phyloP scores from a whole-genome alignment of 169 alveolate genomes.

The Plasmodium coatneyi region DNA sequence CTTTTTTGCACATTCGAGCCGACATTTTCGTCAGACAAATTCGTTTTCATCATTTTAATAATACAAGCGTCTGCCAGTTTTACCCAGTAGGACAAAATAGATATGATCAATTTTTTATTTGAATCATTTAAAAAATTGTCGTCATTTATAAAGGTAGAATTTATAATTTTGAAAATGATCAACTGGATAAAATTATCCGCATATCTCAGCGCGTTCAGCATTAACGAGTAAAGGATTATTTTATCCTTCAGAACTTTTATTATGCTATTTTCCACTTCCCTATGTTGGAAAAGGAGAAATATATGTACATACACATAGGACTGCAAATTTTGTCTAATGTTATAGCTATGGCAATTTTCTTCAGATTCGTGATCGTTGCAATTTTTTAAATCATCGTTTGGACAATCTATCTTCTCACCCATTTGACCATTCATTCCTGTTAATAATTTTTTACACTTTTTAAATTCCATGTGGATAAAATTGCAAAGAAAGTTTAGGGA shows the following conservation, averaged over 20 bases:
- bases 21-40: not conserved
- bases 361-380: not conserved
- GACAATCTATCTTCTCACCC: not conserved
- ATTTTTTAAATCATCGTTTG: not conserved
- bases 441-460: conserved; percentile 18
- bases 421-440: not conserved
- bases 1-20: not conserved
- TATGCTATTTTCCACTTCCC: conserved; percentile 31
- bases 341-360: not conserved
- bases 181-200: conserved; percentile 62
- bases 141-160: conserved; percentile 34
- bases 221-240: conserved; percentile 58
- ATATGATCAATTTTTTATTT: conserved; percentile 57
- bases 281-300: conserved; percentile 53
- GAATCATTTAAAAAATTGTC: conserved; percentile 56
- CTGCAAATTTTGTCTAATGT: not conserved
- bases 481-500: conserved; percentile 44
- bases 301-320: conserved; percentile 40
- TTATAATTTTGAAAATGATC: conserved; percentile 56
- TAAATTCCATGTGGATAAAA: conserved; percentile 44
- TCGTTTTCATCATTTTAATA: conserved; percentile 42
- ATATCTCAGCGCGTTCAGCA: conserved; percentile 65
- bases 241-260: conserved; percentile 49
- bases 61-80: conserved; percentile 52
- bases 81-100: conserved; percentile 48